Conservation (phyloP, 202 grass and related monocot genomes). For the Zoysia matrella region DNA sequence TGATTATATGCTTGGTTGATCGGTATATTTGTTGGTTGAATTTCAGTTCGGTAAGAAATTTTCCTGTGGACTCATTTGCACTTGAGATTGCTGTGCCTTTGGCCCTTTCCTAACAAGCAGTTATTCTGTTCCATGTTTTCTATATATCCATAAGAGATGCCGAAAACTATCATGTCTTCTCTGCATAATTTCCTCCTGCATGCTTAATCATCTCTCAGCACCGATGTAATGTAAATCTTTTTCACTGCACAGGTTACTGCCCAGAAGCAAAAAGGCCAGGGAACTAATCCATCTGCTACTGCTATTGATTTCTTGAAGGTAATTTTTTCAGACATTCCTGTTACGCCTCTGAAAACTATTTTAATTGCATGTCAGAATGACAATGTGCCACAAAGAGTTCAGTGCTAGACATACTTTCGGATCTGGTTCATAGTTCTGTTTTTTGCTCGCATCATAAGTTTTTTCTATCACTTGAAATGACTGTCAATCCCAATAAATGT, state of each 20-base stretch:
- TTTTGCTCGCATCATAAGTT: neutral
- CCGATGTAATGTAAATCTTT: neutral
- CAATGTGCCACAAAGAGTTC: neutral
- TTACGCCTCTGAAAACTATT: neutral
- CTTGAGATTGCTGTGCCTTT: neutral
- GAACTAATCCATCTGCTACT: conserved; percentile 43
- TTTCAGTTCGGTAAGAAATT: neutral
- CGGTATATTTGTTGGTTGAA: neutral
- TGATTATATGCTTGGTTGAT: neutral
- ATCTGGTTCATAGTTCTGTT: neutral
- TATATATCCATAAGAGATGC: neutral
- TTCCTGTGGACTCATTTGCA: neutral
- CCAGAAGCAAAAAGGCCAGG: conserved; percentile 86
- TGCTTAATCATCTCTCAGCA: neutral
- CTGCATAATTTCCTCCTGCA: neutral
- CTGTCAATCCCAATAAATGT: neutral
- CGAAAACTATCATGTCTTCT: neutral
- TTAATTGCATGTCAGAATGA: neutral
- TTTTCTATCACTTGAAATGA: neutral
- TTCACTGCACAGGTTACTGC: conserved; percentile 42
- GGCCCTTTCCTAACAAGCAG: neutral
- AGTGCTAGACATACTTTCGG: neutral
- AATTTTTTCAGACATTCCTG: conserved; percentile 30
- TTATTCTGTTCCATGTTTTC: neutral
- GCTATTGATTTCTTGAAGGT: conserved; percentile 92